Base-by-base conservation (phyloP, 1,284 basidiomycete genomes). In the Omphalotus olearius region DNA sequence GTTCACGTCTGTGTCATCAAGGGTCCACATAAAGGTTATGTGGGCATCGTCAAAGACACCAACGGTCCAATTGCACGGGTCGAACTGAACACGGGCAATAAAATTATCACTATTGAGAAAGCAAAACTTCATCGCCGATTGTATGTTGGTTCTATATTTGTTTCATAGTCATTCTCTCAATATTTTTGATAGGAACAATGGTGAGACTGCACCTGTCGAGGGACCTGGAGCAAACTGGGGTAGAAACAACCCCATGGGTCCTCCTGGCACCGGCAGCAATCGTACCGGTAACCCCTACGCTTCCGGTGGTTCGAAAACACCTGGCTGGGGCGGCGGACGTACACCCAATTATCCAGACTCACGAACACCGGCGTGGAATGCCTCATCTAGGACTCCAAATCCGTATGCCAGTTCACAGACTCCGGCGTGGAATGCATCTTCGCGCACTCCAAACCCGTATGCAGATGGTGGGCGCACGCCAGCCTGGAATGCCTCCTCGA, bases 31-130 rank as follows among this genome's bases (percentile, higher is more conserved):
- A 99, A 99, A 70, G 93, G 94, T 7, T 88, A 95, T 60, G 76
- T 88, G 46, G 97, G 97, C 6, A 85, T 87, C 10, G 91, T 99
- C 76, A 98, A 96, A 69, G 97, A 98, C 64, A 92, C 93, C 11
- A 96, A 94, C 52, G 96, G 94, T 11, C 78, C 80, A 43, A 76
- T 87, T 57, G 92, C 90, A 1, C 82, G 97, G 47, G 94, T 99
- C 11, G 97, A 99, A 69, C 73, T 99, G 18, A 82, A 90, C 57
- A 92, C 93, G 1, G 87, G 88, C 48, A 94, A 94, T 69, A 96
- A 94, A 70, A 79, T 94, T 20, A 85, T 98, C 57, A 88, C 88
- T 7, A 85, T 98, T 54, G 86, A 88, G 45, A 88, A 94, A 62
- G 80, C 81, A 30, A 91, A 88, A 64, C 70, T 98, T 26, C 82